A percentile compares a stretch with the other conserved stretches of the same genome.
Evolutionary conservation across 2,329 filamentous ascomycete genomes (phyloP).

Genomic region (Fusarium duplospermum): DNA sequence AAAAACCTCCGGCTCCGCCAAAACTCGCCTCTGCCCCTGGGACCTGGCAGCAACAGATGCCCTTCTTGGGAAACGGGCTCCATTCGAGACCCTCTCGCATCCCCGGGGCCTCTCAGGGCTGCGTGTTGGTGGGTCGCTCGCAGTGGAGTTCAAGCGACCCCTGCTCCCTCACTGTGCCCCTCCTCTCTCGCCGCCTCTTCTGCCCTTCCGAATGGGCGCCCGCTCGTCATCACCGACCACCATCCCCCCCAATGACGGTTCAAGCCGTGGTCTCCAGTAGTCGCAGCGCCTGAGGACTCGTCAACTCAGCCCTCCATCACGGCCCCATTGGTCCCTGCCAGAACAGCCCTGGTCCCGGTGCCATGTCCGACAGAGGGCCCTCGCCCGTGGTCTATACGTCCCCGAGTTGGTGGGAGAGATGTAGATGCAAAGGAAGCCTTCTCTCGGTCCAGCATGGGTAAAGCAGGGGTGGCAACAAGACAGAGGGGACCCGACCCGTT

Average conservation of each 20-base stretch:
- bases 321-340: constrained; percentile 40
- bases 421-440: constrained; percentile 36
- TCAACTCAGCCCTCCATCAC: constrained; percentile 28
- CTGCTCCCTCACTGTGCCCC: constrained; percentile 29
- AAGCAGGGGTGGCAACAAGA: constrained; percentile 32
- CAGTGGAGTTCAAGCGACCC: constrained; percentile 24
- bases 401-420: constrained; percentile 42
- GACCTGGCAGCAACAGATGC: constrained; percentile 34
- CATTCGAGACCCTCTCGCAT: constrained; percentile 23
- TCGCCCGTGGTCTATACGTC: constrained; percentile 22
- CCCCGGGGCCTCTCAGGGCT: constrained; percentile 29
- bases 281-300: constrained; percentile 32
- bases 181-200: constrained; percentile 24
- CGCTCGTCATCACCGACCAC: constrained; percentile 40
- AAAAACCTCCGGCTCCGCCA: constrained; percentile 34
- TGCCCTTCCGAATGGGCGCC: constrained; percentile 34
- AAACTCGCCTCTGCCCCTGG: constrained; percentile 41
- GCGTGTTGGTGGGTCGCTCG: constrained; percentile 33
- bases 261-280: constrained; percentile 32
- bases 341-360: constrained; percentile 36
- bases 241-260: constrained; percentile 38
- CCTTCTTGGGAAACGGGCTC: constrained; percentile 26
- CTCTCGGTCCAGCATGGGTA: constrained; percentile 15
- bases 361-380: constrained; percentile 33
- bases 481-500: constrained; percentile 22